These are phyloP conservation scores for Malbranchea zuffiana DNA, from an alignment of 2,329 filamentous ascomycete species.

Conservation along the genomic window DNA sequence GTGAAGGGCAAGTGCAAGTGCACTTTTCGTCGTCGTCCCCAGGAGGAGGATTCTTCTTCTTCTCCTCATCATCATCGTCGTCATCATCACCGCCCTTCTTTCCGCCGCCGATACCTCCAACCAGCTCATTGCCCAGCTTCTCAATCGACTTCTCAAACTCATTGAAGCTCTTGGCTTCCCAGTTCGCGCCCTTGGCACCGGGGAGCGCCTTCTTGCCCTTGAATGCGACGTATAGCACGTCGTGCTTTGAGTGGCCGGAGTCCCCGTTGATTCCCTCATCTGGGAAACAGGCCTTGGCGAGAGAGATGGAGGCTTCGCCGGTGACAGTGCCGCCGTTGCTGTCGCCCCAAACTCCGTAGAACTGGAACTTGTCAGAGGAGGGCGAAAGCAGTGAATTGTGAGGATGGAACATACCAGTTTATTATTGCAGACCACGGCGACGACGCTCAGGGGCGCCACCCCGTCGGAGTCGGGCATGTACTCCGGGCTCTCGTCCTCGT, in stretches of 20 bases:
- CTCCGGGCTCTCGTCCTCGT: conserved; percentile 16
- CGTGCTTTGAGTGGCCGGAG: conserved; percentile 44
- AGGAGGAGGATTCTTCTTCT: too few relatives aligned
- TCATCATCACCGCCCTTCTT: too few relatives aligned
- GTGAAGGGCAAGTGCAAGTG: too few relatives aligned
- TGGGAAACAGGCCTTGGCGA: conserved; percentile 49
- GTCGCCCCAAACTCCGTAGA: conserved; percentile 53
- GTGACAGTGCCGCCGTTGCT: conserved; percentile 48
- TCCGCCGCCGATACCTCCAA: too few relatives aligned
- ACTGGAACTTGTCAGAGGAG: conserved; percentile 23
- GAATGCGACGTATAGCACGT: conserved; percentile 55
- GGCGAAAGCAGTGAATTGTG: neutral
- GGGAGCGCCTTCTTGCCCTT: conserved; percentile 47
- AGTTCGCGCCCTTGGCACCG: conserved; percentile 43
- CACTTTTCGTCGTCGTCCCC: too few relatives aligned
- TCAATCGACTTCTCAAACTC: conserved; percentile 34
- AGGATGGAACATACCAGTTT: conserved; percentile 30
- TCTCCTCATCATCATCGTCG: too few relatives aligned
- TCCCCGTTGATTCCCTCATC: conserved; percentile 42
- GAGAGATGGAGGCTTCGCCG: conserved; percentile 48
- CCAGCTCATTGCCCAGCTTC: conserved; percentile 16
- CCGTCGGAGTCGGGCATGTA: conserved; percentile 36
- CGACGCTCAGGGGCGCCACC: conserved; percentile 43
- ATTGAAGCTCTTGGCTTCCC: conserved; percentile 40
- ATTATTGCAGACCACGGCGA: conserved; percentile 45